Evolutionary conservation across 2,329 filamentous ascomycete species (phyloP).

Genomic region (Ustilaginoidea virens): DNA sequence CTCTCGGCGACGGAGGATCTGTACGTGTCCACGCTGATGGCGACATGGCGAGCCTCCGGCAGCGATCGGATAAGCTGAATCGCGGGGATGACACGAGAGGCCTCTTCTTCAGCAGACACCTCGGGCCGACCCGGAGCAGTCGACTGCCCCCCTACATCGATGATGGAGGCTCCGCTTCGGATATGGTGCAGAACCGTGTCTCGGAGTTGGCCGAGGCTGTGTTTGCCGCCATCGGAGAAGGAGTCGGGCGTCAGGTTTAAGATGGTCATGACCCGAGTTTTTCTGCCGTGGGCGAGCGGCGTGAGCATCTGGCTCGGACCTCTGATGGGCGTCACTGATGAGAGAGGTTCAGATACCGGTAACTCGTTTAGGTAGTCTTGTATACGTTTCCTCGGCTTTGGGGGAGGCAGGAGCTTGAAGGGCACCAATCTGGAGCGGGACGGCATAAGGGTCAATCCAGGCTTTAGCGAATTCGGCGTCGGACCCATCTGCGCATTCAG

Average conservation of each 20-base stretch:
- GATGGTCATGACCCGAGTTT: constrained; percentile 81
- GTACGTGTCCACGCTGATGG: constrained; percentile 87
- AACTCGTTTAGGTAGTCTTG: constrained; percentile 48
- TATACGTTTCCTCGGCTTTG: constrained; percentile 43
- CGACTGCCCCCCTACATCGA: constrained; percentile 89
- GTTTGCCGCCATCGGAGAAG: constrained; percentile 77
- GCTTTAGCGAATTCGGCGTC: too few relatives aligned
- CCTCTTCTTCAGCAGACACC: constrained; percentile 58
- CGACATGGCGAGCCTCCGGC: constrained; percentile 45
- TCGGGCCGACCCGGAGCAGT: constrained; percentile 63
- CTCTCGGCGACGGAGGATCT: constrained; percentile 66
- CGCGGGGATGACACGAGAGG: constrained; percentile 63
- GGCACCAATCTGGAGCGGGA: constrained; percentile 37
- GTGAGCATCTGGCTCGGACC: constrained; percentile 34
- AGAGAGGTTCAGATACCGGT: constrained; percentile 32
- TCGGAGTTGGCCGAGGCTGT: constrained; percentile 38
- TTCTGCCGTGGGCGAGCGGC: constrained; percentile 39
- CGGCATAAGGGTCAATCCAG: too few relatives aligned
- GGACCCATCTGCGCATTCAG: not conserved
- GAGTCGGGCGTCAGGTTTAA: constrained; percentile 92
- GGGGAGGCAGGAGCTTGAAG: constrained; percentile 32
- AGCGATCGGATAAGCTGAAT: constrained; percentile 56
- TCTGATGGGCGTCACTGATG: constrained; percentile 42
- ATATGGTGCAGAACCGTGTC: constrained; percentile 48
- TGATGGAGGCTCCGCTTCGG: constrained; percentile 57